Evolutionary conservation across 164 flowering plant genomes (phyloP), one percentile per base, ranked within the genome.

Genomic region (Saururus chinensis): DNA sequence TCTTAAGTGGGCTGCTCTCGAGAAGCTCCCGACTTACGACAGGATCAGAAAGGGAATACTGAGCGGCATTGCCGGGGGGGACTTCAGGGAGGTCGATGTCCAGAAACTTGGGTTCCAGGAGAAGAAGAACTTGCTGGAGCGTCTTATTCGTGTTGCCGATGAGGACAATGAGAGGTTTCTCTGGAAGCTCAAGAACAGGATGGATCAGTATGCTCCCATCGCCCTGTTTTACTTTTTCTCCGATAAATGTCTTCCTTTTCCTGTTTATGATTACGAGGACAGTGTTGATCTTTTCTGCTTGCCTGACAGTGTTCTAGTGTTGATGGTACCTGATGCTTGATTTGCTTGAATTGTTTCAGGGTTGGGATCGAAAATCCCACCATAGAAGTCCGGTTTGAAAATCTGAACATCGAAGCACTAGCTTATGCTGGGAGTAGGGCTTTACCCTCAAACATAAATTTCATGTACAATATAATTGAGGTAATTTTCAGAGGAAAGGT

Each of bases 81-180:
- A 61, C 13, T 84, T 76, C 59, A 80, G 68, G 60, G 89, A 84
- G 59, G 84, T 92, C 24, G 95, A 92, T 67, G 90, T 92, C 12
- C 63, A 78, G 45, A 83, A 75, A 16, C 81, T 92, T 10, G 91
- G 76, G 22, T 23, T 76, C 20, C 72, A 75, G 21, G 93, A 89
- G 7, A 59, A 82, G 40, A 85, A 82, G 56, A 67, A 79, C 17
- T 86, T 92, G 75, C 81, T 92, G 25, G 96, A 92, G 30, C 71
- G 77, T 54, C 30, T 92, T 8, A 79, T 92, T 25, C 84, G 64
- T 74, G 88, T 83, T 62, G 87, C 96, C 0, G 96, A 92, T 64
- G 98, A 89, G 68, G 95, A 92, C 69, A 92, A 89, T 60, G 98
- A 92, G 79, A 85, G 76, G 79, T 89, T 81, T 84, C 67, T 92